Evolutionary conservation across 1,139 yeast genomes (phyloP).

Genomic region (Taiozyma sp.): DNA sequence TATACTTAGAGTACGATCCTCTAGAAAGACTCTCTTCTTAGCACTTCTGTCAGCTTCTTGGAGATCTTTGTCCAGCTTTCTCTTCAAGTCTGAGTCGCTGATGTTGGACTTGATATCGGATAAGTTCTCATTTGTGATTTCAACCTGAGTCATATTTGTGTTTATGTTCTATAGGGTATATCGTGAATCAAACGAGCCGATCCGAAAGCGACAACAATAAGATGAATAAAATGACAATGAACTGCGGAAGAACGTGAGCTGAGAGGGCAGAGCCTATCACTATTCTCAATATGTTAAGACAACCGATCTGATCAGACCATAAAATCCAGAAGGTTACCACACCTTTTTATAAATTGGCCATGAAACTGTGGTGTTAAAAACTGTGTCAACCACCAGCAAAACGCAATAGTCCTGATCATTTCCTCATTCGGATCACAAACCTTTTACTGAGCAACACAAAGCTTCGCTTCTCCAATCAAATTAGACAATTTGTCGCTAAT

Average conservation of each 20-base stretch:
- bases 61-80: slow-evolving; percentile 7
- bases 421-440: neutral
- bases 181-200: neutral
- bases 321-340: neutral
- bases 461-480: neutral
- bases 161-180: neutral
- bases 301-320: too few relatives aligned
- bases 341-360: neutral
- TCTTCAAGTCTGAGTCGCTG: slow-evolving; percentile 11
- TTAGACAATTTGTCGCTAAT: neutral
- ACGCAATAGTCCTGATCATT: neutral
- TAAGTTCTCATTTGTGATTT: neutral
- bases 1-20: slow-evolving; percentile 19
- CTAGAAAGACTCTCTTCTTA: slow-evolving; percentile 1
- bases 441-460: neutral
- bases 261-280: too few relatives aligned
- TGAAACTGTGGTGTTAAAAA: neutral
- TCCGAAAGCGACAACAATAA: neutral
- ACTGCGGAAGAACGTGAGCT: neutral
- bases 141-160: slow-evolving; percentile 1
- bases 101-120: neutral
- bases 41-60: neutral
- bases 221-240: neutral
- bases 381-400: neutral
- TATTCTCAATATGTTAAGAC: too few relatives aligned